Conservation (phyloP, 2,329 filamentous ascomycete genomes). For the Nemania sp. region DNA sequence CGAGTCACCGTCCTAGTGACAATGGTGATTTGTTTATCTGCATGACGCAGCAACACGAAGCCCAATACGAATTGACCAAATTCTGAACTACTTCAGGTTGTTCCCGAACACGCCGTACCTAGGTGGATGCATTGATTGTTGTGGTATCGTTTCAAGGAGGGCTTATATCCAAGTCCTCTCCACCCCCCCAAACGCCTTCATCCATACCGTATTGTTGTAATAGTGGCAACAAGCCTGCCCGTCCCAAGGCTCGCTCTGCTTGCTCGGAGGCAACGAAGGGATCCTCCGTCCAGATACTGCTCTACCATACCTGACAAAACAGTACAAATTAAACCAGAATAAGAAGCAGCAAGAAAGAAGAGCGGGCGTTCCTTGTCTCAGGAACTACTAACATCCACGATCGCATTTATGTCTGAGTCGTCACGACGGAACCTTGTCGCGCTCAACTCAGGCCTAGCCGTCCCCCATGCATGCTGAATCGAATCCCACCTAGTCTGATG, state of each 20-base stretch:
- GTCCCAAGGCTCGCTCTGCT: no score
- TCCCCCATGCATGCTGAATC: background rate
- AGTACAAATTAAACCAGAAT: no score
- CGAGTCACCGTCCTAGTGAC: background rate
- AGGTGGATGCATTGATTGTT: background rate
- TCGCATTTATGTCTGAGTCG: background rate
- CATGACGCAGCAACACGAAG: no score
- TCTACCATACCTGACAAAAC: no score
- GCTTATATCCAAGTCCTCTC: background rate
- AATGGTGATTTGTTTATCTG: no score
- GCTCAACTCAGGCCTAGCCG: no score
- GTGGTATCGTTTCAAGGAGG: slow-evolving; percentile 30
- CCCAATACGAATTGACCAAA: no score
- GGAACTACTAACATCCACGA: background rate
- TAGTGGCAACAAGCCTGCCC: background rate
- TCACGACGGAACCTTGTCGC: background rate
- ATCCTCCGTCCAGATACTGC: no score
- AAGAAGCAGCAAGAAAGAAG: no score
- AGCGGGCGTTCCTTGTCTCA: background rate
- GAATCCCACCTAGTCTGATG: background rate
- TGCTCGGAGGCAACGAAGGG: no score
- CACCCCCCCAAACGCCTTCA: slow-evolving; percentile 6
- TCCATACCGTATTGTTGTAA: background rate
- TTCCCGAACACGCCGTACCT: no score
- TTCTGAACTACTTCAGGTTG: no score